Conservation (phyloP, 768 basidiomycete species). For the Phlegmacium glaucopus region DNA sequence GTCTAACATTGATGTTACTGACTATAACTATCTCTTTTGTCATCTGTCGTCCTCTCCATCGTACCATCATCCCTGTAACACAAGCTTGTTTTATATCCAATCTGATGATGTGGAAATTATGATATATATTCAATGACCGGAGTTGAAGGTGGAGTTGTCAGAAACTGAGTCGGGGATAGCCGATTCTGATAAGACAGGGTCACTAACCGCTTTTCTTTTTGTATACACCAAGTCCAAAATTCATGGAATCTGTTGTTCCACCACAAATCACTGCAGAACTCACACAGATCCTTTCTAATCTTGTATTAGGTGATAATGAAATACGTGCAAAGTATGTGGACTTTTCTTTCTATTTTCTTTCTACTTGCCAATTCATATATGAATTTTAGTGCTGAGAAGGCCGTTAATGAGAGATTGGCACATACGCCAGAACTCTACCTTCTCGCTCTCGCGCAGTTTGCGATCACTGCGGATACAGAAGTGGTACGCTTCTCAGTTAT, state of each 20-base stretch:
- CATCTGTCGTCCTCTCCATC: too few relatives aligned
- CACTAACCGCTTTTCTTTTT: too few relatives aligned
- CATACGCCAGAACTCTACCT: slow-evolving; percentile 79
- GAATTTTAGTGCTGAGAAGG: slow-evolving; percentile 62
- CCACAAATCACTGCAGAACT: slow-evolving; percentile 73
- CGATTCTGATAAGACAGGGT: slow-evolving; percentile 12
- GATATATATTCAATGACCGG: too few relatives aligned
- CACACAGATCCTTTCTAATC: slow-evolving; percentile 81
- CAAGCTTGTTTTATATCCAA: too few relatives aligned
- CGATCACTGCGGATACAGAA: slow-evolving; percentile 73
- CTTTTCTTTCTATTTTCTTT: background rate
- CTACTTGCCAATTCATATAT: background rate
- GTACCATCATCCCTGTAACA: too few relatives aligned
- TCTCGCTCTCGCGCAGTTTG: slow-evolving; percentile 76
- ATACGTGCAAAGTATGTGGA: slow-evolving; percentile 70
- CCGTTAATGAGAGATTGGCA: slow-evolving; percentile 75
- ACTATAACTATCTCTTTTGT: too few relatives aligned
- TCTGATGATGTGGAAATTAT: too few relatives aligned
- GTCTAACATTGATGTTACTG: too few relatives aligned
- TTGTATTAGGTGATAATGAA: slow-evolving; percentile 80
- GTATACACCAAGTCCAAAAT: too few relatives aligned
- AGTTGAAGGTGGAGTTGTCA: too few relatives aligned
- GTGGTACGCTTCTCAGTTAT: slow-evolving; percentile 55
- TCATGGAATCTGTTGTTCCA: slow-evolving; percentile 53
- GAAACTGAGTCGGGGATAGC: slow-evolving; percentile 11